These are phyloP conservation scores for Candida hispaniensis DNA, from an alignment of 805 yeast genomes.

Conservation along the genomic window DNA sequence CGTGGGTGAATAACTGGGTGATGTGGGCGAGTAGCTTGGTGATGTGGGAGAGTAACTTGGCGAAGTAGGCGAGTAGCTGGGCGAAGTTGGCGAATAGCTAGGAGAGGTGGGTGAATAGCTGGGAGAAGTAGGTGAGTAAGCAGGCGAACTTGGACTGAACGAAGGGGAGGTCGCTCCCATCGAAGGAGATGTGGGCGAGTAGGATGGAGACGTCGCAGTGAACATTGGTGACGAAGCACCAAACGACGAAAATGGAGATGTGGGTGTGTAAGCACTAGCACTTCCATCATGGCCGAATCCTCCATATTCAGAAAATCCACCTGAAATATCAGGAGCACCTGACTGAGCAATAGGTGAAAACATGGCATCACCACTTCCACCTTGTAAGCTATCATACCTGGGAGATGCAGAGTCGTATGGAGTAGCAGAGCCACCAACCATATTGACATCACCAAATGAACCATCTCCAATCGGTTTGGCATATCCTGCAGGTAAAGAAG, in stretches of 20 bases:
- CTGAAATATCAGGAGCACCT: slow-evolving; percentile 68
- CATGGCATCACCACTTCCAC: slow-evolving; percentile 48
- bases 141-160: slow-evolving; percentile 60
- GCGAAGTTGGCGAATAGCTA: slow-evolving; percentile 70
- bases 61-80: slow-evolving; percentile 67
- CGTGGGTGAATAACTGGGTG: slow-evolving; percentile 61
- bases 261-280: slow-evolving; percentile 46
- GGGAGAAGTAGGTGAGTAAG: slow-evolving; percentile 61
- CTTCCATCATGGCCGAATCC: slow-evolving; percentile 47
- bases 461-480: slow-evolving; percentile 23
- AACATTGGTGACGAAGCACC: slow-evolving; percentile 50
- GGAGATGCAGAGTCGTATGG: slow-evolving; percentile 70
- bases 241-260: slow-evolving; percentile 58
- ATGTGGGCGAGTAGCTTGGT: slow-evolving; percentile 55
- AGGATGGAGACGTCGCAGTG: slow-evolving; percentile 49
- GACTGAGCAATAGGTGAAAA: slow-evolving; percentile 91
- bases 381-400: slow-evolving; percentile 26
- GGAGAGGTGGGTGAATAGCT: slow-evolving; percentile 73
- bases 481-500: slow-evolving; percentile 45
- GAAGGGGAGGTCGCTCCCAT: slow-evolving; percentile 60
- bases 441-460: slow-evolving; percentile 38
- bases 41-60: slow-evolving; percentile 57
- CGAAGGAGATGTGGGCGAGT: slow-evolving; percentile 57
- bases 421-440: slow-evolving; percentile 71
- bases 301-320: slow-evolving; percentile 83